Conservation (phyloP, 345 rosid species). For the Boechera divaricarpa region DNA sequence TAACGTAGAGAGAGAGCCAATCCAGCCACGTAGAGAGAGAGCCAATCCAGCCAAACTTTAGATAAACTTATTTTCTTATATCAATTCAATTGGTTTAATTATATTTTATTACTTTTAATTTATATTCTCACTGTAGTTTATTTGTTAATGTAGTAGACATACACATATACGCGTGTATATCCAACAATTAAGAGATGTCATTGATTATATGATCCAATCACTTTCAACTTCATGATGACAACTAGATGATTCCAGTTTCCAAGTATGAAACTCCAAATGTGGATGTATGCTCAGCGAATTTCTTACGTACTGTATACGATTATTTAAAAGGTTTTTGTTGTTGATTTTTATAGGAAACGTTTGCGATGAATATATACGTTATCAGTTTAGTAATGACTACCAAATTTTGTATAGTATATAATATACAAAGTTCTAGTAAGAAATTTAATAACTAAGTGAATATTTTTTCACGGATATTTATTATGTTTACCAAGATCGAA, state of each 20-base stretch:
- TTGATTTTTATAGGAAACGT: background rate
- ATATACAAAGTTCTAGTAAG: background rate
- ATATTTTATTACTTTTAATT: background rate
- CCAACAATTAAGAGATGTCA: constrained; percentile 13
- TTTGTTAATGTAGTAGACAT: background rate
- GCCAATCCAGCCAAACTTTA: background rate
- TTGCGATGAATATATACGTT: background rate
- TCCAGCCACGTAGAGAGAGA: background rate
- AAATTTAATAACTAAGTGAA: background rate
- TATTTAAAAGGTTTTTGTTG: background rate
- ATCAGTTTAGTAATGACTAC: constrained; percentile 7
- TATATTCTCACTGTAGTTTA: background rate
- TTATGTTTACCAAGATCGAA: background rate
- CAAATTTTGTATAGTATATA: background rate
- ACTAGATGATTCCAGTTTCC: constrained; percentile 15
- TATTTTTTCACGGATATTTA: background rate
- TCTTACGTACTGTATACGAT: background rate
- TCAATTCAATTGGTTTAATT: background rate
- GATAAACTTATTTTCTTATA: too few species aligned
- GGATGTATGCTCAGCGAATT: background rate
- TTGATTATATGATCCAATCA: constrained; percentile 18
- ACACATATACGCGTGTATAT: background rate
- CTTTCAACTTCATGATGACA: constrained; percentile 30
- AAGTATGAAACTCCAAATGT: constrained; percentile 18
- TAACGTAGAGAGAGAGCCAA: background rate